Percentiles rank a stretch among this genome's conserved stretches.
Evolutionary conservation across 306 rosid species (phyloP).

Genomic region (Rosa chinensis): DNA sequence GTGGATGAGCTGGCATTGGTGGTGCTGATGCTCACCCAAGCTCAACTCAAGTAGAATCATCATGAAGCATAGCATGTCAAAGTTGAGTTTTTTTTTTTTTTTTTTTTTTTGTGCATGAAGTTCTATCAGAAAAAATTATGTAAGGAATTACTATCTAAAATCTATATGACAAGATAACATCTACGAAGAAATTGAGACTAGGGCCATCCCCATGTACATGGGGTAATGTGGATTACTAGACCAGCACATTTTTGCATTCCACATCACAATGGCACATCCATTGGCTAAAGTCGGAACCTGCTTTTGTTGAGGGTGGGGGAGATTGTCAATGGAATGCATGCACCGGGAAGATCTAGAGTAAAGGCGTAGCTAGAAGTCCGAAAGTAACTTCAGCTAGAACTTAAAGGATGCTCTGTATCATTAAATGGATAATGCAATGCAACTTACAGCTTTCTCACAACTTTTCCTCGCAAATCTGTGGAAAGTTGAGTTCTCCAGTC

Average conservation of each 20-base stretch:
- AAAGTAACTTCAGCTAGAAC: not conserved
- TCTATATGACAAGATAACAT: not conserved
- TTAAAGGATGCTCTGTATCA: not conserved
- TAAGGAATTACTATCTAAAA: not conserved
- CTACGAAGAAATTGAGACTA: too few relatives aligned
- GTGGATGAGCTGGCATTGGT: not conserved
- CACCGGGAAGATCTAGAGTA: too few relatives aligned
- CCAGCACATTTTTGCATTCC: not conserved
- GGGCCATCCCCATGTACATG: not conserved
- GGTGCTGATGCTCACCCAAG: not conserved
- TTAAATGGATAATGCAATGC: slow-evolving; percentile 2
- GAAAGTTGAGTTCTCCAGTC: slow-evolving; percentile 16
- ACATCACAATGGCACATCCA: not conserved
- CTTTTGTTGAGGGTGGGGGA: too few relatives aligned
- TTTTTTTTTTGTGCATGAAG: not conserved
- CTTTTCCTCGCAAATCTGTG: not conserved
- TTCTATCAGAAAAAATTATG: not conserved
- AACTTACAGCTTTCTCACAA: slow-evolving; percentile 16
- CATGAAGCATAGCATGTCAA: not conserved
- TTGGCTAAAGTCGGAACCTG: too few relatives aligned
- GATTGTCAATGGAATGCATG: too few relatives aligned
- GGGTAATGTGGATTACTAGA: not conserved
- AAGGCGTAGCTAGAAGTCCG: not conserved
- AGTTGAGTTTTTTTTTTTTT: not conserved
- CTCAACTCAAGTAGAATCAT: not conserved